Base-by-base conservation (phyloP, 2,329 filamentous ascomycete species). In the Corinectria fuckeliana region DNA sequence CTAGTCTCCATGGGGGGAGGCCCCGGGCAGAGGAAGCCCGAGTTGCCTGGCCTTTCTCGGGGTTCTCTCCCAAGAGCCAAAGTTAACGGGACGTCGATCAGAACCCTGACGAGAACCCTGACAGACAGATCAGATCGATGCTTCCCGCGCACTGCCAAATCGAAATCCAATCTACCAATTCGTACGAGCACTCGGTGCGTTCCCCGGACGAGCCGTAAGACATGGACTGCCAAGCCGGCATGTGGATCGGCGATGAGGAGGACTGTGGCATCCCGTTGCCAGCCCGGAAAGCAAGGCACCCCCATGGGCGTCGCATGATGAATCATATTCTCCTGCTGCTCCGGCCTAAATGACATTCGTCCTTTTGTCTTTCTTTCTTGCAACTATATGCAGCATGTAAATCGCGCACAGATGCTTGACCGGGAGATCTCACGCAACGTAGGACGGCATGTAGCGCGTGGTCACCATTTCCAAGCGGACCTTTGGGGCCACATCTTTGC, bases 361-460 rank as follows among this genome's bases (percentile, higher is more conserved):
- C 32, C 3, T 23, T n/a, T 44, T n/a, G n/a, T n/a, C n/a, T n/a
- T n/a, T 50, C 32, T 28, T 39, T 21, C 20, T 30, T 30, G 25
- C 42, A 45, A 32, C 41, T 41, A 14, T 25, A 38, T 57, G 51
- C 51, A 51, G 57, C 51, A 28, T 28, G 51, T 56, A 57, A 60
- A 60, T 60, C 58, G 48, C 58, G 58, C 58, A 60, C 44, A 42
- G 28, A 10, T 44, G 36, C 32, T 48, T 25, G 36, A 45, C 47
- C 25, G 10, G 32, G 32, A 44, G 30, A 25, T 50, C 50, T 32
- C 18, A 23, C n/a, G 52, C 39, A 32, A 50, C 21, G 28, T n/a
- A 26, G 34, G 11, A 59, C 10, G 21, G 38, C 25, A 45, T 14
- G 54, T 41, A 44, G 34, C 45, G n/a, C n/a, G n/a, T n/a, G 16